Evolutionary conservation across 805 yeast species (phyloP), one percentile per base, ranked within the genome.

Genomic region (Candida xiaguanensis): DNA sequence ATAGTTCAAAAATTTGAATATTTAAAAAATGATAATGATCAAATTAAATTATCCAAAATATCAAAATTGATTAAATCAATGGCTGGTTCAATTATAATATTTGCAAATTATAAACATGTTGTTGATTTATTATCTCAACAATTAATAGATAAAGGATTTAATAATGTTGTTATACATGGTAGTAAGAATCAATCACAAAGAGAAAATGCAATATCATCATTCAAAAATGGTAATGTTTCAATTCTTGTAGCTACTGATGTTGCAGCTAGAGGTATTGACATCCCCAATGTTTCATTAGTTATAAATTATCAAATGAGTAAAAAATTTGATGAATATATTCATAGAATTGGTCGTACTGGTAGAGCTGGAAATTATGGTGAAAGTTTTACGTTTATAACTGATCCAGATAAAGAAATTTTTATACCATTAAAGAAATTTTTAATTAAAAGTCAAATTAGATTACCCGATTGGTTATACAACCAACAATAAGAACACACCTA

Each of bases 281-380:
- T 91, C n/a, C 82, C 88, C 1, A 75, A 85, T 49, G 95, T 91
- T 6, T 78, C 93, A 0, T 58, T 90, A 25, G 98, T 91, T 8
- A 59, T 93, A 15, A 93, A 91, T 58, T 90, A 74, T 54, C 96
- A 91, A 50, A 82, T 90, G 90, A 65, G 89, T 8, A 76, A 72
- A 45, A 70, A 71, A 24, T 75, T 89, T 32, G 96, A 89, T 46
- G 90, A 84, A 43, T 91, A 89, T 51, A 77, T 91, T 14, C 99
- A 91, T 61, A 74, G 98, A 55, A 83, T 91, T 36, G 99, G 99
- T 41, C 80, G 99, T 63, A 91, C 99, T 0, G 99, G 98, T 27
- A 77, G 99, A 59, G 97, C 96, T 0, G 98, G 97, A 0, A 78
- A 76, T 34, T 56, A 56, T 5, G 99, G 99, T 32, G 68, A 74